Conservation (phyloP, 2,329 filamentous ascomycete species). For the Fusarium sp. region DNA sequence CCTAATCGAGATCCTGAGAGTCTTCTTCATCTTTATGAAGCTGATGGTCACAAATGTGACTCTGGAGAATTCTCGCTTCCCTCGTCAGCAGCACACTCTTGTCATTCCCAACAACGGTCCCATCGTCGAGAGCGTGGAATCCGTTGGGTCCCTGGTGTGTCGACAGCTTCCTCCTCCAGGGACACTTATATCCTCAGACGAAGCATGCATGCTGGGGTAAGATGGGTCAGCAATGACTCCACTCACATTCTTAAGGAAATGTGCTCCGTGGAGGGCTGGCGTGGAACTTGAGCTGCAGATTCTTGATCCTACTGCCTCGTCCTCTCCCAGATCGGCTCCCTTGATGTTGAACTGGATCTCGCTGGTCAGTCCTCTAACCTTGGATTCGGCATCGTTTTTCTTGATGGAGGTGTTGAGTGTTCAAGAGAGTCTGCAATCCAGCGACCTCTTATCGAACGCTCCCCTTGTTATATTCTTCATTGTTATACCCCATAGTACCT, state of each 20-base stretch:
- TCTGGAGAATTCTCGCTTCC: neutral
- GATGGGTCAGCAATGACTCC: neutral
- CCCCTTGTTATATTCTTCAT: neutral
- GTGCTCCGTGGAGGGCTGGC: neutral
- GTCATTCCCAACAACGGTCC: fast-evolving
- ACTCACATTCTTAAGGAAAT: neutral
- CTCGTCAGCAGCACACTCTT: fast-evolving
- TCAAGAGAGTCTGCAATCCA: neutral
- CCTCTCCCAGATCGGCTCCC: neutral
- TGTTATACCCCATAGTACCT: neutral
- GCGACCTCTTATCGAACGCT: neutral
- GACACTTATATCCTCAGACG: neutral
- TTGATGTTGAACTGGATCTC: neutral
- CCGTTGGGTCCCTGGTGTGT: neutral
- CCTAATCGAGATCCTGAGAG: neutral
- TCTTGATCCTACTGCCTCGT: neutral
- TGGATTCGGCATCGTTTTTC: neutral
- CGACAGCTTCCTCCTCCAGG: neutral
- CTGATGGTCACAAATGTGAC: neutral
- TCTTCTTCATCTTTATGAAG: neutral
- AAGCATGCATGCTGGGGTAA: neutral
- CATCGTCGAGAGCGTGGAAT: neutral
- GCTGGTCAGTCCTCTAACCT: neutral
- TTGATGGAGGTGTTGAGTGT: neutral
- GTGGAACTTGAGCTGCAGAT: neutral